Evolutionary conservation across 805 yeast species (phyloP), one percentile per base, ranked within the genome.

Genomic region (Candida montana): DNA sequence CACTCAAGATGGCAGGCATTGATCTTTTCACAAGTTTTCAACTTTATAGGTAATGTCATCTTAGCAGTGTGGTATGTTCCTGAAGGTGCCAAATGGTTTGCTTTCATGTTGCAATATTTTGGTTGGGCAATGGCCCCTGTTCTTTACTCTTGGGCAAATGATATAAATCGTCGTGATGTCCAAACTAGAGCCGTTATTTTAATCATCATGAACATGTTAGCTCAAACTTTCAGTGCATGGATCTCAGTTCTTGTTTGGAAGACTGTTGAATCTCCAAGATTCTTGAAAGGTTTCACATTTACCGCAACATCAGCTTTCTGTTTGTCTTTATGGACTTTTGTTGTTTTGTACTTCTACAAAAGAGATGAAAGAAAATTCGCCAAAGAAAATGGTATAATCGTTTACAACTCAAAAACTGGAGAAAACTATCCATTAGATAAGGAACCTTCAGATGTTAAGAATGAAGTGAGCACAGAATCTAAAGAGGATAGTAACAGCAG

Each of bases 121-220:
- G 77, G 75, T 55, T 68, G 72, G 42, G 80, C 79, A 10, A 72
- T 72, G 71, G 80, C 83, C 1, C 77, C 82, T 0, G 77, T 74
- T 1, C 56, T 76, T 13, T 78, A 77, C 53, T 68, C 77, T 15
- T 77, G 81, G 80, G 72, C 71, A 40, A 74, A 74, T 48, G 81
- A 75, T 56, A 75, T 77, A 30, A 71, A 77, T 41, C 65, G 81
- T 35, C 65, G 71, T 33, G 77, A 77, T 49, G 68, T 74, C 7
- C 71, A 74, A 46, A 69, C 71, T 39, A 62, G 83, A 47, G 72
- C 80, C 4, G 67, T 75, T 19, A 67, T 71, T 32, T 62, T 77
- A 45, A 74, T 75, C 23, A 52, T 66, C n/a, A 69, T 74, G 73
- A 76, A 76, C 53, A 56, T 61, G 30, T 50, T 76, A 33, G 79